Evolutionary conservation across 257 asterid genomes (phyloP).

Genomic region (Ilex asprella): DNA sequence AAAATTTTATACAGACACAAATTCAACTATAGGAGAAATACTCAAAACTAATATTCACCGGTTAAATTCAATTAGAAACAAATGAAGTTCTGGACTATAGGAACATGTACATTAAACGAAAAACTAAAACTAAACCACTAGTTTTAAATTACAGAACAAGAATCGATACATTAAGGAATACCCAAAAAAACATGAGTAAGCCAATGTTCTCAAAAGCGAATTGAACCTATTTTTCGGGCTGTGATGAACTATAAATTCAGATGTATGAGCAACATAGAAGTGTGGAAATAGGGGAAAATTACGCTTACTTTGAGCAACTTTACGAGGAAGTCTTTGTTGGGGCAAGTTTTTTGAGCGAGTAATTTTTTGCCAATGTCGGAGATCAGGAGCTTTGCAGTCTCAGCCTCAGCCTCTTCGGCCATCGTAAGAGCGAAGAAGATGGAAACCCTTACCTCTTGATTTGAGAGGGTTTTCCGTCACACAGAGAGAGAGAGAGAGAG

Average conservation of each 20-base stretch:
- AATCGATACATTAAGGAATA: neutral
- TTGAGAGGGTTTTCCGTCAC: neutral
- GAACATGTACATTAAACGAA: too few relatives aligned
- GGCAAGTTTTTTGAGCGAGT: conserved; percentile 38
- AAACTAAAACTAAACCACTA: neutral
- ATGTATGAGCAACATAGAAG: too few relatives aligned
- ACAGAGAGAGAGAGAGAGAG: neutral
- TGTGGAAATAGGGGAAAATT: neutral
- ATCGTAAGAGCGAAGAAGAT: conserved; percentile 23
- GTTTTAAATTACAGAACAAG: neutral
- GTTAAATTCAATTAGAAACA: neutral
- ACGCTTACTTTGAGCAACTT: conserved; percentile 52
- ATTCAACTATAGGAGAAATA: neutral
- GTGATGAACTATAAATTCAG: neutral
- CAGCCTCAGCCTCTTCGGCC: conserved; percentile 55
- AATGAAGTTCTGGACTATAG: neutral
- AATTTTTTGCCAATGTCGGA: conserved; percentile 44
- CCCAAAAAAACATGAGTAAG: neutral
- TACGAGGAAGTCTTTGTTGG: conserved; percentile 49
- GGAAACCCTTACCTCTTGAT: conserved; percentile 8
- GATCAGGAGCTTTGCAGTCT: conserved; percentile 30
- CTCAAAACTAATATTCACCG: neutral
- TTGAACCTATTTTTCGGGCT: neutral
- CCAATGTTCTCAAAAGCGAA: neutral
- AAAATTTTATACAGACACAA: too few relatives aligned